phyloP scores from a whole-genome alignment of 2,329 filamentous ascomycete genomes.

The Nemania sp. region DNA sequence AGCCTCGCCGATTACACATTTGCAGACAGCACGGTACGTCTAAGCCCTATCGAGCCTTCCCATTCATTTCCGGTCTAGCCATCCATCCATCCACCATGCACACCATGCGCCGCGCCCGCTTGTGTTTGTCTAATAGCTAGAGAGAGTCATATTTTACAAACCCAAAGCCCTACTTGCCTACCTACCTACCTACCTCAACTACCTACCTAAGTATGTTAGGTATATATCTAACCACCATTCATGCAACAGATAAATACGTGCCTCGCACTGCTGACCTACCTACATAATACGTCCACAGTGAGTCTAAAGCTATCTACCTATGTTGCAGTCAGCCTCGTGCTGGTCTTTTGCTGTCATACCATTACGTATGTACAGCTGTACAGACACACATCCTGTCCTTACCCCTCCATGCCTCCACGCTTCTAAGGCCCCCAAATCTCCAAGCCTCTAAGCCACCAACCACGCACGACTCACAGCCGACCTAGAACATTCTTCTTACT shows the following conservation, averaged over 20 bases:
- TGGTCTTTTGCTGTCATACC: background rate
- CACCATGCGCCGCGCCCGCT: constrained; percentile 19
- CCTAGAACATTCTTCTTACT: constrained; percentile 20
- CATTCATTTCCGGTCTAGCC: background rate
- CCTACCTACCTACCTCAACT: too few relatives aligned
- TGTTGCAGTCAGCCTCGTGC: constrained; percentile 27
- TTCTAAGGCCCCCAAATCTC: constrained; percentile 5
- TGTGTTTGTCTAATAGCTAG: constrained; percentile 5
- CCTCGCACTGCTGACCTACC: background rate
- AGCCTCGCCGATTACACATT: background rate
- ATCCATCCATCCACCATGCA: too few relatives aligned
- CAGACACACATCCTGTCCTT: background rate
- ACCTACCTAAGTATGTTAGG: too few relatives aligned
- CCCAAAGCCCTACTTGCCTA: background rate
- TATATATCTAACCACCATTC: too few relatives aligned
- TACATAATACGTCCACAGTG: too few relatives aligned
- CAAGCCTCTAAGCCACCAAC: background rate
- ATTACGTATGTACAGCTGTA: too few relatives aligned
- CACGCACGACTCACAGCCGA: constrained; percentile 7
- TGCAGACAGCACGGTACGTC: constrained; percentile 1
- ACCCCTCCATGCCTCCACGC: constrained; percentile 19
- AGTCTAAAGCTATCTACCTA: background rate
- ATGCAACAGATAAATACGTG: constrained; percentile 11
- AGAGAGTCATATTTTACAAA: background rate
- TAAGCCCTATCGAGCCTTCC: background rate